Evolutionary conservation across 2,329 filamentous ascomycete species (phyloP).

Genomic region (Colletotrichum cordylinicola): DNA sequence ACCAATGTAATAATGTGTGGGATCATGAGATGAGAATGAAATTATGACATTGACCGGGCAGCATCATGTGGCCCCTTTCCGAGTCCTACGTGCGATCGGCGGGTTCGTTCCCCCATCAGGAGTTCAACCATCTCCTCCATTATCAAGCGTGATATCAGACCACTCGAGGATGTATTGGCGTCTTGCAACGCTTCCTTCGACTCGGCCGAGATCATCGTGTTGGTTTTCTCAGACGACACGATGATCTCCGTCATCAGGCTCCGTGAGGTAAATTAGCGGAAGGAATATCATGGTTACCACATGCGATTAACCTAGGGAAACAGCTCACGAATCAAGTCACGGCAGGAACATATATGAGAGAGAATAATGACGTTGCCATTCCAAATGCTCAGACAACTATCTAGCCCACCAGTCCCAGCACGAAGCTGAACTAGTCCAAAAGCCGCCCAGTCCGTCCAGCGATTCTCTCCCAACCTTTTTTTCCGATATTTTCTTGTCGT

Average conservation of each 20-base stretch:
- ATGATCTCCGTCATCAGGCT: neutral
- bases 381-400: conserved; percentile 16
- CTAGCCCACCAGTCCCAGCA: conserved; percentile 10
- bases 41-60: neutral
- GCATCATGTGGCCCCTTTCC: neutral
- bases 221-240: too few relatives aligned
- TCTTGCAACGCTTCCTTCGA: neutral
- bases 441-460: conserved; percentile 16
- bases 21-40: neutral
- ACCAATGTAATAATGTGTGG: neutral
- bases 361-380: conserved; percentile 19
- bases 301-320: neutral
- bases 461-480: conserved; percentile 22
- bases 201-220: too few relatives aligned
- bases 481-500: conserved; percentile 21
- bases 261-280: neutral
- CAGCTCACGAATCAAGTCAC: neutral
- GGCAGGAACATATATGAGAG: neutral
- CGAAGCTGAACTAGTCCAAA: conserved; percentile 1
- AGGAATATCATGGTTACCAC: neutral
- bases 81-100: neutral
- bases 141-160: neutral
- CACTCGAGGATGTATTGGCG: neutral
- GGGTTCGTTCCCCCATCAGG: neutral
- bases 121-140: neutral